Evolutionary conservation across 768 basidiomycete genomes (phyloP), one percentile per base, ranked within the genome.

Genomic region (Hirschioporus abietinus): DNA sequence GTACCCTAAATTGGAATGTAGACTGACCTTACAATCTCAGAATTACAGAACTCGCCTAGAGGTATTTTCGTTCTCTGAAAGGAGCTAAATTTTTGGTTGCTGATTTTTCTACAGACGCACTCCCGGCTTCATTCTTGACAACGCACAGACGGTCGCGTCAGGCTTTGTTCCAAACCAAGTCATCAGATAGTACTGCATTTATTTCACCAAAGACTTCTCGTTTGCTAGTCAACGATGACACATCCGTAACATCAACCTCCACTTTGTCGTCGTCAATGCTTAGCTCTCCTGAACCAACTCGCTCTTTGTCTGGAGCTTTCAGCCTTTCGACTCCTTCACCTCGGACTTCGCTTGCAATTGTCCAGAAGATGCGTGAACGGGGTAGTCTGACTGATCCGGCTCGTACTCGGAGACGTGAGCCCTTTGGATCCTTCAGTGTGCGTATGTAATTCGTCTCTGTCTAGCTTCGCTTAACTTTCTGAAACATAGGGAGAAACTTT

Each of bases 331-430:
- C 42, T 52, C 42, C 42, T 52, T 52, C 42, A 52, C 42, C 42
- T 52, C 42, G 42, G 4, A 52, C 42, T 52, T 52, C 42, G 15
- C 42, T 52, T 20, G 60, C 15, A 15, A 61, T 61, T 61, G 60
- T 61, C 15, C 24, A 34, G 60, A 25, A 34, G 60, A 15, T 61
- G 23, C 24, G 60, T 25, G 60, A 25, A 8, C 24, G 60, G 70
- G 90, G 91, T 63, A 86, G 87, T 71, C 77, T 87, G 65, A 92
- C 91, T 1, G 91, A 91, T 73, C 91, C 91, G 24, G 84, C 88
- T 9, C 84, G 78, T 64, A 78, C 77, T 1, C 79, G 81, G 57
- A 81, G 82, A 52, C 74, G 79, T 23, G 78, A 74, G 57, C 66
- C 76, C 24, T 77, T 79, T 59, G 77, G 78, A 73, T 52, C 30